Evolutionary conservation across 495 filamentous ascomycete genomes (phyloP), one percentile per base, ranked within the genome.

Genomic region (Parmelia sp.): DNA sequence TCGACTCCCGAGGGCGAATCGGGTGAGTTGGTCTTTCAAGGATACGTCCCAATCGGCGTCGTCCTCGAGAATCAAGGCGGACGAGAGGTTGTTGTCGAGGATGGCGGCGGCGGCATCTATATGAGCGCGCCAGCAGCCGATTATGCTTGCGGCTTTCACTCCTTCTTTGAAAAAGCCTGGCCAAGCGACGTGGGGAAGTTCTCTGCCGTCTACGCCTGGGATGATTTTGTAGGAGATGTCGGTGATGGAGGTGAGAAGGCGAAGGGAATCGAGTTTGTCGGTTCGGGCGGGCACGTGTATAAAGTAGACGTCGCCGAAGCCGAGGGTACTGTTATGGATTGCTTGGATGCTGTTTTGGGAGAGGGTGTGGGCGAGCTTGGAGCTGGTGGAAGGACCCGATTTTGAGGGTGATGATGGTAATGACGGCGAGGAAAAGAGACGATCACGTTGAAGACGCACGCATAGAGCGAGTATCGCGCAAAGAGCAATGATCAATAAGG

Each of bases 41-140:
- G 69, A 69, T 27, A 84, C 72, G 55, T 84, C 82, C 82, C 82
- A 84, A 67, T 84, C 82, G 31, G 77, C 76, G 60, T 84, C 82
- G 61, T 84, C 82, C 66, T 84, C 82, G 55, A 84, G 60, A 10
- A 83, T 80, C 15, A 84, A 61, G 14, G 80, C 80, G 2, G 78
- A 77, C 0, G 74, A 70, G n/a, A 78, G 69, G 12, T 68, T 69
- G n/a, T 77, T 73, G 31, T 79, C 70, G 44, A 84, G 70, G 5
- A 83, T 74, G 25, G 45, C 4, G 11, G 45, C 45, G 1, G 45
- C 45, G 15, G 45, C 45, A 51, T 51, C 27, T 11, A 51, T 51
- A 7, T 51, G 45, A 15, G 23, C 45, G 10, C 45, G 45, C 45
- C 45, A 51, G 23, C 45, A 6, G 23, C 45, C 45, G 45, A 25